Evolutionary conservation across 176 grass and related monocot species (phyloP).

Genomic region (Tuctoria greenei): DNA sequence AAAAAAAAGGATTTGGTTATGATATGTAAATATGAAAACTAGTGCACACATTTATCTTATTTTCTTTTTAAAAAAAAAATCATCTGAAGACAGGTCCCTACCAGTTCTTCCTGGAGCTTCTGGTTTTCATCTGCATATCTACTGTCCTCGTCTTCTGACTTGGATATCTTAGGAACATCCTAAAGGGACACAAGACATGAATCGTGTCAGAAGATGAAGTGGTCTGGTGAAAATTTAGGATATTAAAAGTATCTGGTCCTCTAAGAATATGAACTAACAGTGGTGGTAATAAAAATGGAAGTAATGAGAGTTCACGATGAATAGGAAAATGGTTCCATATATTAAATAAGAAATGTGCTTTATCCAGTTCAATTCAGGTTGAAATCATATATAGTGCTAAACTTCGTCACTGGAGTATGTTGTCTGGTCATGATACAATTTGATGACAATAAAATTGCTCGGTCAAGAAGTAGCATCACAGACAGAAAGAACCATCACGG

Average conservation of each 20-base stretch:
- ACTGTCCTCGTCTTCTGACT: constrained; percentile 48
- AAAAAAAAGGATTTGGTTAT: no score
- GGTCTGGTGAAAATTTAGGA: neutral
- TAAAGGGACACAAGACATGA: constrained; percentile 29
- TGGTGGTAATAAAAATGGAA: neutral
- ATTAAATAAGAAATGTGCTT: no score
- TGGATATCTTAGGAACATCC: constrained; percentile 40
- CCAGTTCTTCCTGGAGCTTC: constrained; percentile 71
- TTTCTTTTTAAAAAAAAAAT: neutral
- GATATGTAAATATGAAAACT: no score
- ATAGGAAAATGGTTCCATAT: no score
- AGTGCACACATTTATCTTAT: no score
- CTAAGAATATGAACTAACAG: no score
- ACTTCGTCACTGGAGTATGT: neutral
- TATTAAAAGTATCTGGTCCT: no score
- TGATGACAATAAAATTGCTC: neutral
- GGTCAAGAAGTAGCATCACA: neutral
- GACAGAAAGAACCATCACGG: neutral
- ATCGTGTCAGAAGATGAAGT: constrained; percentile 21
- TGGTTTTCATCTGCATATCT: constrained; percentile 63
- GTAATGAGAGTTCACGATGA: neutral
- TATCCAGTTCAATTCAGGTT: neutral
- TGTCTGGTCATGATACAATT: neutral
- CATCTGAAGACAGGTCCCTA: constrained; percentile 34
- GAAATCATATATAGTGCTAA: neutral